These are phyloP conservation scores for Delitschia confertaspora DNA, from an alignment of 495 filamentous ascomycete species.

Conservation along the genomic window DNA sequence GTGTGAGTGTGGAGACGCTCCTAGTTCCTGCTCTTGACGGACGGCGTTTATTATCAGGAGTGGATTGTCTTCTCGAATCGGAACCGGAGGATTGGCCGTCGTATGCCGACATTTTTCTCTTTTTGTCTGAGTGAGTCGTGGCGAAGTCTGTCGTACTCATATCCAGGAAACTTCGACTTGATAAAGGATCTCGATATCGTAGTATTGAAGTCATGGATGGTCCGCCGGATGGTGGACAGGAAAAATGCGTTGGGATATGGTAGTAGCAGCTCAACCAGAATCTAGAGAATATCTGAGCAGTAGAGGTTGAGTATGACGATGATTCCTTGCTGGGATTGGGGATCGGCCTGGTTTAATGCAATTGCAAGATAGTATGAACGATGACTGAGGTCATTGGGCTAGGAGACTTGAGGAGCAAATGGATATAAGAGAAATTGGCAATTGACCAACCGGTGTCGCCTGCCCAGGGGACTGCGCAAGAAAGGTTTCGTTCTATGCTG, in stretches of 20 bases:
- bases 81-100: conserved; percentile 34
- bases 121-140: conserved; percentile 14
- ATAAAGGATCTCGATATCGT: conserved; percentile 19
- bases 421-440: too few relatives aligned
- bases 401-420: too few relatives aligned
- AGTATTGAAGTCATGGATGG: conserved; percentile 29
- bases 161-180: conserved; percentile 13
- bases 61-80: conserved; percentile 27
- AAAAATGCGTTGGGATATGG: background rate
- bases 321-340: too few relatives aligned
- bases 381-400: too few relatives aligned
- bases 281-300: too few relatives aligned
- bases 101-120: conserved; percentile 24
- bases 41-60: conserved; percentile 28
- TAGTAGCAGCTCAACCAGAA: too few relatives aligned
- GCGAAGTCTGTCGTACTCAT: conserved; percentile 21
- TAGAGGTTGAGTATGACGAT: too few relatives aligned
- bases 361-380: too few relatives aligned
- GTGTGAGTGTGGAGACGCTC: conserved; percentile 49
- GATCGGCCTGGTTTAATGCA: too few relatives aligned
- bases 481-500: too few relatives aligned
- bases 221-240: conserved; percentile 16
- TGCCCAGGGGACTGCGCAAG: too few relatives aligned
- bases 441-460: too few relatives aligned
- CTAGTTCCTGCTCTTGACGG: conserved; percentile 49